phyloP scores from a whole-genome alignment of 2,329 filamentous ascomycete genomes.

The Seiridium unicorne region DNA sequence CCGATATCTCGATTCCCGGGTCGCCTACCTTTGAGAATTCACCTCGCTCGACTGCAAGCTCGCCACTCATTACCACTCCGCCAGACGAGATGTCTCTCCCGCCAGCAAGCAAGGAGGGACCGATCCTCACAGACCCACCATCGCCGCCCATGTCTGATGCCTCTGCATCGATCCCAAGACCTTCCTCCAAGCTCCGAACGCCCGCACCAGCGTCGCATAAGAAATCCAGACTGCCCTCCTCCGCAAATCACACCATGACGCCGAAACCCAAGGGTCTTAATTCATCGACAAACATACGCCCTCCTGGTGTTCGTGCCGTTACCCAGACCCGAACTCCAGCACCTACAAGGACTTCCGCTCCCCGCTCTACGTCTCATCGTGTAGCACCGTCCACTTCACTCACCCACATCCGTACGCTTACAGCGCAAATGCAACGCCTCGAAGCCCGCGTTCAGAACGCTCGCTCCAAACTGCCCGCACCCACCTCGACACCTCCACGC shows the following conservation, averaged over 20 bases:
- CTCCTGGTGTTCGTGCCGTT: slow-evolving; percentile 42
- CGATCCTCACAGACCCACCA: slow-evolving; percentile 76
- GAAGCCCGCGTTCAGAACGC: slow-evolving; percentile 91
- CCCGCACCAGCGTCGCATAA: slow-evolving; percentile 32
- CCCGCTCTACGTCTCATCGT: slow-evolving; percentile 45
- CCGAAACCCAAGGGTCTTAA: slow-evolving; percentile 46
- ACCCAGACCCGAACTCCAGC: slow-evolving; percentile 43
- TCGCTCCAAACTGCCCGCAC: slow-evolving; percentile 85
- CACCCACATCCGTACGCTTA: slow-evolving; percentile 88
- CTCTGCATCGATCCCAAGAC: slow-evolving; percentile 59
- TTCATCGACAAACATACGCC: slow-evolving; percentile 34
- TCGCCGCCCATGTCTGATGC: slow-evolving; percentile 92
- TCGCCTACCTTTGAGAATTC: slow-evolving; percentile 75
- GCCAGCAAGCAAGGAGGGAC: slow-evolving; percentile 53
- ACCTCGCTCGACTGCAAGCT: slow-evolving; percentile 83
- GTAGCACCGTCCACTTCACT: slow-evolving; percentile 68
- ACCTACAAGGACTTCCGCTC: slow-evolving; percentile 44
- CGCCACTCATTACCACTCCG: slow-evolving; percentile 85
- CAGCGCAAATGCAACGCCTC: slow-evolving; percentile 94
- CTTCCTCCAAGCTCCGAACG: slow-evolving; percentile 42
- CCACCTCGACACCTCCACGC: slow-evolving; percentile 73
- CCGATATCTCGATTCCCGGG: slow-evolving; percentile 61
- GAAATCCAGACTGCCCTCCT: slow-evolving; percentile 51
- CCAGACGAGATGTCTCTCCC: slow-evolving; percentile 66
- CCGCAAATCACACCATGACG: slow-evolving; percentile 51